phyloP scores from a whole-genome alignment of 2,329 filamentous ascomycete species.

The Monosporascus sp. region DNA sequence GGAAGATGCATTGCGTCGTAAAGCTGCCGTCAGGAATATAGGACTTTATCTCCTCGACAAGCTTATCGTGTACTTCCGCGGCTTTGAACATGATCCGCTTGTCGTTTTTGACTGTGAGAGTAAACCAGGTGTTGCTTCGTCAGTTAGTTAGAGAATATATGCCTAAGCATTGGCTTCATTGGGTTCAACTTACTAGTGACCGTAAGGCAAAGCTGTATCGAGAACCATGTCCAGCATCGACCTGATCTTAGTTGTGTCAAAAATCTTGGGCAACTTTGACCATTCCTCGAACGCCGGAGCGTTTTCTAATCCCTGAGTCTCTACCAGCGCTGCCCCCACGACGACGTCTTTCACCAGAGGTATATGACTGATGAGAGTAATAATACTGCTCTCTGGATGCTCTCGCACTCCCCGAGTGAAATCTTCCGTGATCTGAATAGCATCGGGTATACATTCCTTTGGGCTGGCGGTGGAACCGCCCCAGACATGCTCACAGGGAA shows the following conservation, averaged over 20 bases:
- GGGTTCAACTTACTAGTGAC: conserved; percentile 2
- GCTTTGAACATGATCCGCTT: conserved; percentile 6
- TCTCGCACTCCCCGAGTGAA: not conserved
- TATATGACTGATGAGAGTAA: not conserved
- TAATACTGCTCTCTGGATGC: not conserved
- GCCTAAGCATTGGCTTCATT: no score
- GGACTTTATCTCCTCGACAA: conserved; percentile 3
- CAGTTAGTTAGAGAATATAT: no score
- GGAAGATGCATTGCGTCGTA: conserved; percentile 10
- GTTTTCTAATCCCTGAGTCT: not conserved
- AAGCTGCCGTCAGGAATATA: conserved; percentile 8
- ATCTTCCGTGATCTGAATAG: not conserved
- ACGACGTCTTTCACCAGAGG: not conserved
- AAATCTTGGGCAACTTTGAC: not conserved
- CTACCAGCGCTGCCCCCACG: not conserved
- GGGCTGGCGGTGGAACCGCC: not conserved
- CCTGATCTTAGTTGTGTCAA: not conserved
- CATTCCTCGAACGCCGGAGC: not conserved
- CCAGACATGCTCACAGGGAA: not conserved
- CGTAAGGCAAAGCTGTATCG: conserved; percentile 1
- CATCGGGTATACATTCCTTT: not conserved
- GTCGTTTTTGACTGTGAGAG: conserved; percentile 10
- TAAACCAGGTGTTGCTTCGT: conserved; percentile 9
- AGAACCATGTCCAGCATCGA: not conserved
- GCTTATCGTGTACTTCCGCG: conserved; percentile 1